Evolutionary conservation across 2,329 filamentous ascomycete genomes (phyloP), one percentile per base, ranked within the genome.

Genomic region (Diaporthe sp.): DNA sequence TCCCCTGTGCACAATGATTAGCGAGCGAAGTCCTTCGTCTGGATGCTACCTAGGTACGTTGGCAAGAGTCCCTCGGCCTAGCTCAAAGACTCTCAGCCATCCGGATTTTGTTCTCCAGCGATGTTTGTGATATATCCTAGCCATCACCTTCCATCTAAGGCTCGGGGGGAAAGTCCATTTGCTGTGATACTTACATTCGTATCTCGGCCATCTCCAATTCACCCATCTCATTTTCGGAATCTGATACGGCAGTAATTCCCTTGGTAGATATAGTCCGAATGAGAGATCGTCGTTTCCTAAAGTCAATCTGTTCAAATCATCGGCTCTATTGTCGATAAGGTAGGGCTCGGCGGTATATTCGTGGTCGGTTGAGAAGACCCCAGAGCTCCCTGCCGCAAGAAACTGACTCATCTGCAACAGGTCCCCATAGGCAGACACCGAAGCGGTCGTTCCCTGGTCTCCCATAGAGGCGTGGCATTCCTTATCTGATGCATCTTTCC

Each of bases 171-270:
- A 46, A 19, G 28, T 39, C 10, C 19, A 19, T 9, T 34, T 5
- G 17, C 34, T n/a, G 22, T 28, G 9, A 28, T 5, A 12, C 28
- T 72, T 28, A 58, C 58, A 73, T 46, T 73, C 60, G n/a, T 57
- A 73, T 25, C 71, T 51, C 2, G 71, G 71, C 71, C 71, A 73
- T 53, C 71, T 73, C 71, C 71, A 73, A 67, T 68, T 73, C 25
- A 73, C 60, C 60, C 71, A 73, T 57, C n/a, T 73, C 25, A 67
- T 34, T 22, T 37, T 8, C 2, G 57, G 71, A 9, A 10, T 2
- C 9, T 9, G 4, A 9, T 65, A 3, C 12, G 58, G 44, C 8
- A 1, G 13, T 6, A 15, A 62, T 9, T 8, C 5, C 2, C 1
- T 4, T 2, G 46, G 19, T 4, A 67, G 12, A 13, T 5, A 25